phyloP scores from a whole-genome alignment of 2,329 filamentous ascomycete genomes.

The Purpureocillium takamizusanense region DNA sequence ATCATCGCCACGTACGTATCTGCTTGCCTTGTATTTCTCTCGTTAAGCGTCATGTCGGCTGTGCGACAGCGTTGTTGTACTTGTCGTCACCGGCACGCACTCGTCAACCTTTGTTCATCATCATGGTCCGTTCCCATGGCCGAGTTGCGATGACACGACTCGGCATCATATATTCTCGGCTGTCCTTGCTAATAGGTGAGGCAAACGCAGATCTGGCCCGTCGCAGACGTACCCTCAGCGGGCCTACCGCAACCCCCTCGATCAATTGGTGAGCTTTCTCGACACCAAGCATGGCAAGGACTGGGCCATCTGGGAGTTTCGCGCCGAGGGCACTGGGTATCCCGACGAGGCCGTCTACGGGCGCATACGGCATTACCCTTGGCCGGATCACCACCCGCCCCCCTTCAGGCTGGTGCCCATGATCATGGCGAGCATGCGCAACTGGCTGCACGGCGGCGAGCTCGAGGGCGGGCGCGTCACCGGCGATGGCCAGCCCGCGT shows the following conservation, averaged over 20 bases:
- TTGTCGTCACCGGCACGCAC: no score
- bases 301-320: slow-evolving; percentile 98
- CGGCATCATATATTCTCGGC: no score
- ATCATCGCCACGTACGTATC: slow-evolving; percentile 51
- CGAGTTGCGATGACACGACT: no score
- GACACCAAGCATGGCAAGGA: slow-evolving; percentile 73
- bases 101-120: no score
- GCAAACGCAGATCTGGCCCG: slow-evolving; percentile 65
- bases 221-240: slow-evolving; percentile 82
- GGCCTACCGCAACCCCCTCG: slow-evolving; percentile 88
- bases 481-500: slow-evolving; percentile 7
- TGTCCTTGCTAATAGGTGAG: neutral
- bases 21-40: no score
- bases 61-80: no score
- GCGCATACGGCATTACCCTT: slow-evolving; percentile 84
- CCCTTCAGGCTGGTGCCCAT: slow-evolving; percentile 82
- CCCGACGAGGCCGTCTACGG: slow-evolving; percentile 82
- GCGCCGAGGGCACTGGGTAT: slow-evolving; percentile 92
- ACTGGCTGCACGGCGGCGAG: slow-evolving; percentile 61
- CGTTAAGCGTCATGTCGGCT: no score
- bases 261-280: slow-evolving; percentile 78
- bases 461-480: slow-evolving; percentile 16
- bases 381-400: slow-evolving; percentile 94
- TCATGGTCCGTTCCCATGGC: no score
- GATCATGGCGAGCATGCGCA: slow-evolving; percentile 86